A percentile compares a stretch with the other conserved stretches of the same genome.
Evolutionary conservation across 176 grass and related monocot genomes (phyloP).

Genomic region (Echinochloa phyllopogon): DNA sequence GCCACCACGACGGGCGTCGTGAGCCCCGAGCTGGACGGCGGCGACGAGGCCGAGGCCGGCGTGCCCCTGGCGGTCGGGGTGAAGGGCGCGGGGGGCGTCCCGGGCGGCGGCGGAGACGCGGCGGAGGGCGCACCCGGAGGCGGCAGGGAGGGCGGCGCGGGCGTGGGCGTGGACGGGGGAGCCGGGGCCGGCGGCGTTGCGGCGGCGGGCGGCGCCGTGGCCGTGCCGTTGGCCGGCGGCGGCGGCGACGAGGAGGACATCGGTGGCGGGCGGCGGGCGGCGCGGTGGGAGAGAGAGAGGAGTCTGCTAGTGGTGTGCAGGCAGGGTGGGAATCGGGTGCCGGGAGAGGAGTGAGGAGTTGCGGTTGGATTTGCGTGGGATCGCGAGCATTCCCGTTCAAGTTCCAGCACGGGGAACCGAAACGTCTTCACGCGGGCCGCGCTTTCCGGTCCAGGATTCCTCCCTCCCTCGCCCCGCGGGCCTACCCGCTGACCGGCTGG

Average conservation of each 20-base stretch:
- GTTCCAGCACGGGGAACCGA: no score
- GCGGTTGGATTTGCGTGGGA: no score
- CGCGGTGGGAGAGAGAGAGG: no score
- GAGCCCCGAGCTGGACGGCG: slow-evolving; percentile 17
- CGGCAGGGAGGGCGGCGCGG: slow-evolving; percentile 10
- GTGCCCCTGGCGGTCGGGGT: background rate
- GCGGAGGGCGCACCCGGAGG: slow-evolving; percentile 23
- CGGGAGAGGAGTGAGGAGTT: no score
- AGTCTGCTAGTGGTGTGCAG: no score
- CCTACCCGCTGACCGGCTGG: no score
- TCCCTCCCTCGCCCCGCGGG: no score
- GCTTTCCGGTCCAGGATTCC: no score
- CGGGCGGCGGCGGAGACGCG: slow-evolving; percentile 20
- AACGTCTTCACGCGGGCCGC: no score
- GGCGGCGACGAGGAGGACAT: slow-evolving; percentile 53
- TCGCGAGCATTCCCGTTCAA: no score
- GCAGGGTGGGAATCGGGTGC: no score
- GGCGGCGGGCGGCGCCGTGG: slow-evolving; percentile 21
- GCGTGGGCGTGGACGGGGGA: slow-evolving; percentile 1
- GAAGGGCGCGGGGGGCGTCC: slow-evolving; percentile 11
- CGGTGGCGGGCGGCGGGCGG: no score
- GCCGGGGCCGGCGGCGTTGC: slow-evolving; percentile 19
- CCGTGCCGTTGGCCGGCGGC: slow-evolving; percentile 32
- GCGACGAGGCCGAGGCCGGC: background rate
- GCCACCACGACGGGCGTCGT: slow-evolving; percentile 56